Percentiles rank a stretch among this genome's conserved stretches.
These are phyloP conservation scores for Trypanosoma rangeli DNA, from an alignment of 208 protist genomes.

Conservation along the genomic window DNA sequence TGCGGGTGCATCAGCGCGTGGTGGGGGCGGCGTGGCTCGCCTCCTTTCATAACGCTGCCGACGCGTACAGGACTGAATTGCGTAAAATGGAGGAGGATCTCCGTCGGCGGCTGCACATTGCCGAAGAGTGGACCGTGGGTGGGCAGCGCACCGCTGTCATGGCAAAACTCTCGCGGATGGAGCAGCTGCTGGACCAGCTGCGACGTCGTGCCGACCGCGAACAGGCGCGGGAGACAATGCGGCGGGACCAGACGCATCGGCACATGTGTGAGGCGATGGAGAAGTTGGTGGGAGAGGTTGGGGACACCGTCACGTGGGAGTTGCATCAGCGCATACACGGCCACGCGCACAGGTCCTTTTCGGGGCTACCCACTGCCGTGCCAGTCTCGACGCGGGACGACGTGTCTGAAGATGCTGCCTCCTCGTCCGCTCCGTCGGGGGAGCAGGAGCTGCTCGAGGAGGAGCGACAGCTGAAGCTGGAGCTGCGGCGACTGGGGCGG, in stretches of 20 bases:
- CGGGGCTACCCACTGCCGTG: not conserved
- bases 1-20: slow-evolving; percentile 11
- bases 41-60: slow-evolving; percentile 20
- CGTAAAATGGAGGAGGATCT: slow-evolving; percentile 32
- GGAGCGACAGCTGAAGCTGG: not conserved
- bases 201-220: slow-evolving; percentile 10
- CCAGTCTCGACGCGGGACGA: not conserved
- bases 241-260: slow-evolving; percentile 25
- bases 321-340: slow-evolving; percentile 34
- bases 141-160: slow-evolving; percentile 36
- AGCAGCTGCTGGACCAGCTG: slow-evolving; percentile 24
- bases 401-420: not conserved
- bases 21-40: slow-evolving; percentile 15
- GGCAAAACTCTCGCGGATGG: slow-evolving; percentile 26
- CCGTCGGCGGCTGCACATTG: slow-evolving; percentile 27
- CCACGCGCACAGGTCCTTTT: not conserved
- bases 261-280: slow-evolving; percentile 40
- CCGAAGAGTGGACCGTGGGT: slow-evolving; percentile 31
- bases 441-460: slow-evolving; percentile 11
- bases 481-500: not conserved
- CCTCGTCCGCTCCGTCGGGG: not conserved
- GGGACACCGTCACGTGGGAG: slow-evolving; percentile 54
- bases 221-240: slow-evolving; percentile 8
- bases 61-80: slow-evolving; percentile 30
- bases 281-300: slow-evolving; percentile 43